Base-by-base conservation (phyloP, 2,329 filamentous ascomycete genomes). In the Alternaria sp. region DNA sequence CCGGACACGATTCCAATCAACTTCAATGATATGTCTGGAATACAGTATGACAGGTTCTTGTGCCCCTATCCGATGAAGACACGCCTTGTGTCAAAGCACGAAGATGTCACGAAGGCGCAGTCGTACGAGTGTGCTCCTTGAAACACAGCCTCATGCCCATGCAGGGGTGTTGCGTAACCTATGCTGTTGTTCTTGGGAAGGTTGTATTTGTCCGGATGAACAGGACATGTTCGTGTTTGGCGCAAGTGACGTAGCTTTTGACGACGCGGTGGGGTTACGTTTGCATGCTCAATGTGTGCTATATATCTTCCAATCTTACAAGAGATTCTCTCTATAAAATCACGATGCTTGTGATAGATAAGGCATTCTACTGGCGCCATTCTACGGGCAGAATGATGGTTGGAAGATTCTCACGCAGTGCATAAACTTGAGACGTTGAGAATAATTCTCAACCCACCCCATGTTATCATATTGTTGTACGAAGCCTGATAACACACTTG, bases 21-120 rank as follows among this genome's bases (percentile, higher is more conserved):
- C 4, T 44, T 44, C 51, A 54, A 44, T 18, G 38, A 54, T 8
- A 30, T 27, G 5, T 14, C 44, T 50, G 58, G 38, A 46, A 63
- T 32, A 5, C 57, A 63, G n/a, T 57, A 54, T 10, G 58, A 63
- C 20, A 69, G 57, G 36, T 50, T 67, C 36, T 28, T 71, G 14
- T 69, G 68, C 54, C 65, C 67, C 14, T 66, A 69, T 41, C 67
- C 68, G 4, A 41, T 40, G 48, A 62, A 62, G 50, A 51, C 59
- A n/a, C 53, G 50, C 20, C 58, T 64, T 40, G 30, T 64, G 16
- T 64, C 61, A 12, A n/a, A 56, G n/a, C 22, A 45, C 11, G 16
- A 6, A 0, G 61, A 64, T 55, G 43, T 27, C 12, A 64, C 58
- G 43, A 64, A 58, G 44, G 34, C 54, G 25, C 43, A 54, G 50